Percentiles rank a stretch among this genome's conserved stretches.
Evolutionary conservation across 148 eudicot genomes (phyloP).

Genomic region (Fagopyrum esculentum): DNA sequence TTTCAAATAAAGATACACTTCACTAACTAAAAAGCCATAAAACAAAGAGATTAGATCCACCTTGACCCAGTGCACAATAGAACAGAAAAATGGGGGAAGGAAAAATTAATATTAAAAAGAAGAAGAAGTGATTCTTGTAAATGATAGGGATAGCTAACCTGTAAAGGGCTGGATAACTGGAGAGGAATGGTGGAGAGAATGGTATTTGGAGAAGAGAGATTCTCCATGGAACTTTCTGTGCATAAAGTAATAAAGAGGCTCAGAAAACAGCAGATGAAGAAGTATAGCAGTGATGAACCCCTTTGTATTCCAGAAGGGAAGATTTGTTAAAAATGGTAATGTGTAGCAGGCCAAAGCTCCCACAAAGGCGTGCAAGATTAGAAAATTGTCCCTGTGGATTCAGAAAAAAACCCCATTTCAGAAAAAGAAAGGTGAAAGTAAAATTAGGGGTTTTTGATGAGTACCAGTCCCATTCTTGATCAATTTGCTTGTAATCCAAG

Average conservation of each 20-base stretch:
- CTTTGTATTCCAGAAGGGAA: conserved; percentile 39
- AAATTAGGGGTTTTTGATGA: not conserved
- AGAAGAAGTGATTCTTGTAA: not conserved
- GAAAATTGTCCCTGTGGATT: conserved; percentile 61
- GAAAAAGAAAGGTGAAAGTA: not conserved
- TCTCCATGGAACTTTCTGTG: conserved; percentile 54
- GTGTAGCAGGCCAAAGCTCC: conserved; percentile 34
- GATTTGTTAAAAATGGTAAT: conserved; percentile 32
- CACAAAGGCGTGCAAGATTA: conserved; percentile 54
- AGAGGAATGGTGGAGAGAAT: conserved; percentile 68
- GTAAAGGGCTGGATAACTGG: conserved; percentile 58
- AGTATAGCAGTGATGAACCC: conserved; percentile 41
- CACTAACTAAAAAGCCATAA: too few species aligned
- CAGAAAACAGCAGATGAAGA: conserved; percentile 61
- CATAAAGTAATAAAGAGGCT: conserved; percentile 64
- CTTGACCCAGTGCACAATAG: too few species aligned
- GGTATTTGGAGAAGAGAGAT: conserved; percentile 42
- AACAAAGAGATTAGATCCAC: too few species aligned
- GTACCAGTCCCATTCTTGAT: conserved; percentile 85
- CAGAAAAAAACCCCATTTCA: not conserved
- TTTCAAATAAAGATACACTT: not conserved
- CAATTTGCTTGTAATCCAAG: conserved; percentile 71
- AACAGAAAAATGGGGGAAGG: too few species aligned
- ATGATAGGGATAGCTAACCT: conserved; percentile 26
- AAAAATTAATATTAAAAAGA: too few species aligned